Percentiles rank a stretch among this genome's conserved stretches.
phyloP scores from a whole-genome alignment of 2,329 filamentous ascomycete genomes.

The Microdochium paspali region DNA sequence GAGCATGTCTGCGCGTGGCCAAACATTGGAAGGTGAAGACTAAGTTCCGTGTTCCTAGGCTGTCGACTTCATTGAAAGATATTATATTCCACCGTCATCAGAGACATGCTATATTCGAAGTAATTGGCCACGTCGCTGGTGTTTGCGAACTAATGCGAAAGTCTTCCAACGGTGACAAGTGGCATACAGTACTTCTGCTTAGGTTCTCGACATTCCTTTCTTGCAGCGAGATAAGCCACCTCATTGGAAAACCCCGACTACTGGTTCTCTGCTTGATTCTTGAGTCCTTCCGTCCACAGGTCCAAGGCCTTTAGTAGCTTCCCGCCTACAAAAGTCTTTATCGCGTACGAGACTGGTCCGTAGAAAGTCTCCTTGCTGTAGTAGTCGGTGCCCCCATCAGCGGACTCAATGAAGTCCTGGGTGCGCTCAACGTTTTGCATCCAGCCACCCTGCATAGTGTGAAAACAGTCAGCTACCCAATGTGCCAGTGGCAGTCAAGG shows the following conservation, averaged over 20 bases:
- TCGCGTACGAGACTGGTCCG: slow-evolving; percentile 23
- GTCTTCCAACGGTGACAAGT: too few species aligned
- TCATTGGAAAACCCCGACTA: too few species aligned
- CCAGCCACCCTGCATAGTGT: slow-evolving; percentile 6
- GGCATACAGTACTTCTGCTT: too few species aligned
- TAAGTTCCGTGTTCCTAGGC: too few species aligned
- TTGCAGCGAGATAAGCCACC: too few species aligned
- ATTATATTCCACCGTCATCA: too few species aligned
- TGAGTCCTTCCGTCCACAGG: slow-evolving; percentile 28
- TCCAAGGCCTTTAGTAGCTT: slow-evolving; percentile 23
- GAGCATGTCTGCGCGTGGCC: slow-evolving; percentile 1
- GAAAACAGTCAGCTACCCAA: neutral
- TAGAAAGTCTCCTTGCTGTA: slow-evolving; percentile 36
- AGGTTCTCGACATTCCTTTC: too few species aligned
- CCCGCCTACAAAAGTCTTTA: slow-evolving; percentile 20
- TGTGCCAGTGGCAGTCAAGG: slow-evolving; percentile 6
- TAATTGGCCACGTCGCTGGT: too few species aligned
- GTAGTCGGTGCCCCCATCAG: slow-evolving; percentile 25
- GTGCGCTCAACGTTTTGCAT: slow-evolving; percentile 28
- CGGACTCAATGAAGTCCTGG: slow-evolving; percentile 29
- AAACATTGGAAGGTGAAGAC: too few species aligned
- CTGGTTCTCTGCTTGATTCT: slow-evolving; percentile 16
- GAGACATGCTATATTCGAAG: too few species aligned
- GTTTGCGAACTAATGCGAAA: too few species aligned
- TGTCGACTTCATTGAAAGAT: too few species aligned